phyloP scores from a whole-genome alignment of 2,329 filamentous ascomycete genomes.

The Zelopaecilomyces penicillatus region DNA sequence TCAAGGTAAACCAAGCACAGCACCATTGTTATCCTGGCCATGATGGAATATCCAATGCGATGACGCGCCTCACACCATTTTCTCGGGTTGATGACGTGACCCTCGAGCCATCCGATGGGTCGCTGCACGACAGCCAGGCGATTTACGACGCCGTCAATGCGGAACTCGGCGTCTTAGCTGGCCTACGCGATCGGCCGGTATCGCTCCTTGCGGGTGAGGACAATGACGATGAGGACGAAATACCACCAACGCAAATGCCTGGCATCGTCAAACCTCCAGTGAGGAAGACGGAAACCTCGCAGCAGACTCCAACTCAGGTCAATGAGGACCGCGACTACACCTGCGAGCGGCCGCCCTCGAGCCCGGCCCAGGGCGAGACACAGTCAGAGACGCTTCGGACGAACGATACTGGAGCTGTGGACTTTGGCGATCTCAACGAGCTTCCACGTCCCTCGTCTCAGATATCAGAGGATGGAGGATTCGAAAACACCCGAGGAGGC shows the following conservation, averaged over 20 bases:
- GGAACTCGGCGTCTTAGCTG: slow-evolving; percentile 26
- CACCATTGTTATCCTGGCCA: slow-evolving; percentile 3
- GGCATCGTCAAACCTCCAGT: slow-evolving; percentile 9
- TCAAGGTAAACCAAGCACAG: too few relatives aligned
- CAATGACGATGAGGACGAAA: too few relatives aligned
- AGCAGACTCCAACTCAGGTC: slow-evolving; percentile 46
- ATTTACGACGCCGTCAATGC: slow-evolving; percentile 30
- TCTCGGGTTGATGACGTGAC: slow-evolving; percentile 19
- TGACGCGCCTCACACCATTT: slow-evolving; percentile 21
- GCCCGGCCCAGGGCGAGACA: slow-evolving; percentile 16
- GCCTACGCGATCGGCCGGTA: too few relatives aligned
- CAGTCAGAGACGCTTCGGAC: slow-evolving; percentile 32
- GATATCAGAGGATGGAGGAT: slow-evolving; percentile 32
- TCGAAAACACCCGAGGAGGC: slow-evolving; percentile 28
- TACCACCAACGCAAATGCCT: not conserved
- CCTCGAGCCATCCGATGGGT: slow-evolving; percentile 25
- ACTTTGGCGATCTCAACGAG: slow-evolving; percentile 32
- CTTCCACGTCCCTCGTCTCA: slow-evolving; percentile 31
- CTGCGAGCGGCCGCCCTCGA: slow-evolving; percentile 22
- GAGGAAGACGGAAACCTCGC: slow-evolving; percentile 37
- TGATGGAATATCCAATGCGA: slow-evolving; percentile 14
- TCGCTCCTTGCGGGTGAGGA: too few relatives aligned
- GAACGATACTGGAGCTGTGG: slow-evolving; percentile 43
- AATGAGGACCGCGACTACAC: slow-evolving; percentile 51
- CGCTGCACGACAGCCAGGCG: slow-evolving; percentile 35